Evolutionary conservation across 768 basidiomycete species (phyloP).

Genomic region (Suillus placidus): DNA sequence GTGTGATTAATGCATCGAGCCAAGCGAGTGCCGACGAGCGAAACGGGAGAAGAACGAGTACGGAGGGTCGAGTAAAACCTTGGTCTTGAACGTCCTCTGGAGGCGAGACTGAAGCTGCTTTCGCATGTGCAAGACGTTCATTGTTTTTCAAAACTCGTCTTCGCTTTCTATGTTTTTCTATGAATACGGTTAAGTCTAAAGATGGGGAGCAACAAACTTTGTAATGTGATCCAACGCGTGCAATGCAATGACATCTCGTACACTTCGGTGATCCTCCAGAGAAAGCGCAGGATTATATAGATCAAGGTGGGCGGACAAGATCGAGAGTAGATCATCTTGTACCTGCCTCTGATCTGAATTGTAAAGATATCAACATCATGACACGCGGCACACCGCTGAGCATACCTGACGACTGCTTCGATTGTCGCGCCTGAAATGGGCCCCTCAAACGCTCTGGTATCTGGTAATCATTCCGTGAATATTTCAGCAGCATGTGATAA

Average conservation of each 20-base stretch:
- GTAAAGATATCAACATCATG: slow-evolving; percentile 13
- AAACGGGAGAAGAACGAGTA: slow-evolving; percentile 91
- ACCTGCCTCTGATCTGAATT: slow-evolving; percentile 50
- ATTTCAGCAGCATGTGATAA: not conserved
- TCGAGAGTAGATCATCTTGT: slow-evolving; percentile 70
- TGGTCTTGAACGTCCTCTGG: slow-evolving; percentile 90
- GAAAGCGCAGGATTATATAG: slow-evolving; percentile 70
- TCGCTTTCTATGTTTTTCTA: slow-evolving; percentile 68
- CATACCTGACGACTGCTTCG: slow-evolving; percentile 55
- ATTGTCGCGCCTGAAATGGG: slow-evolving; percentile 57
- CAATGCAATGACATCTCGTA: slow-evolving; percentile 71
- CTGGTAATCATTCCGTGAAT: slow-evolving; percentile 33
- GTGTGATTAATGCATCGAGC: slow-evolving; percentile 76
- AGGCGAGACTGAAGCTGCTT: slow-evolving; percentile 56
- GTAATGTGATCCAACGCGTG: slow-evolving; percentile 89
- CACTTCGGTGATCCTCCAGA: slow-evolving; percentile 61
- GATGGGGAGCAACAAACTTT: slow-evolving; percentile 53
- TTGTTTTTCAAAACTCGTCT: slow-evolving; percentile 91
- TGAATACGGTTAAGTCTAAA: not conserved
- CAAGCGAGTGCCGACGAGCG: slow-evolving; percentile 86
- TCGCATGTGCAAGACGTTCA: slow-evolving; percentile 78
- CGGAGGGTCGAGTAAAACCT: slow-evolving; percentile 95
- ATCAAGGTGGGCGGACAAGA: slow-evolving; percentile 71
- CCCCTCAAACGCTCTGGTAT: slow-evolving; percentile 57
- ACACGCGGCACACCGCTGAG: not conserved